Percentiles rank a stretch among this genome's conserved stretches.
These are phyloP conservation scores for Rhizopogon sp. DNA, from an alignment of 768 basidiomycete genomes.

Conservation along the genomic window DNA sequence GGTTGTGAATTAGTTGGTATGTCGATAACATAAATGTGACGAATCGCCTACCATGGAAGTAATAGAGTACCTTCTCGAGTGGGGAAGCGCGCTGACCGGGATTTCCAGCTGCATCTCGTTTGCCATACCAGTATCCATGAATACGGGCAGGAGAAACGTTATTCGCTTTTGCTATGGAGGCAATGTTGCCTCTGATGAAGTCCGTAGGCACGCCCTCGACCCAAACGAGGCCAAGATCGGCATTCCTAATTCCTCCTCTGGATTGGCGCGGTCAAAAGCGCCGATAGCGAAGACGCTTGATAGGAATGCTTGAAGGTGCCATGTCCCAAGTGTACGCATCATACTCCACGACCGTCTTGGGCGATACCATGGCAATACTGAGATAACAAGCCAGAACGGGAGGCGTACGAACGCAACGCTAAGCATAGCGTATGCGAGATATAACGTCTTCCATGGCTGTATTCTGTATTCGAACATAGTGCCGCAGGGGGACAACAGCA, in stretches of 20 bases:
- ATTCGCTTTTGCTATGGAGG: neutral
- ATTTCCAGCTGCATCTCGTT: slow-evolving; percentile 2
- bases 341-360: slow-evolving; percentile 37
- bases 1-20: neutral
- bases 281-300: neutral
- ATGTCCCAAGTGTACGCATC: slow-evolving; percentile 29
- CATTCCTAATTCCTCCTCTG: neutral
- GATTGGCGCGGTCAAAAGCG: neutral
- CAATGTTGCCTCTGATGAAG: neutral
- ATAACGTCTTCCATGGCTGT: slow-evolving; percentile 14
- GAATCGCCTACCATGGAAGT: neutral
- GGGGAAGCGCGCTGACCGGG: slow-evolving; percentile 11
- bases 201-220: slow-evolving; percentile 1
- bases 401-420: slow-evolving; percentile 10
- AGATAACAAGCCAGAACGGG: slow-evolving; percentile 12
- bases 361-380: slow-evolving; percentile 12
- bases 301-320: neutral
- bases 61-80: slow-evolving; percentile 15
- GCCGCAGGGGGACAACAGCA: neutral
- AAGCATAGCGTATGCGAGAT: slow-evolving; percentile 1
- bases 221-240: slow-evolving; percentile 1
- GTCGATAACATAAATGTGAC: too few relatives aligned
- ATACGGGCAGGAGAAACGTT: slow-evolving; percentile 17
- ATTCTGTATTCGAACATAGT: slow-evolving; percentile 9
- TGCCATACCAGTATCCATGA: slow-evolving; percentile 24